Evolutionary conservation across 2,329 filamentous ascomycete species (phyloP), one percentile per base, ranked within the genome.

Genomic region (Pyrenochaeta sp.): DNA sequence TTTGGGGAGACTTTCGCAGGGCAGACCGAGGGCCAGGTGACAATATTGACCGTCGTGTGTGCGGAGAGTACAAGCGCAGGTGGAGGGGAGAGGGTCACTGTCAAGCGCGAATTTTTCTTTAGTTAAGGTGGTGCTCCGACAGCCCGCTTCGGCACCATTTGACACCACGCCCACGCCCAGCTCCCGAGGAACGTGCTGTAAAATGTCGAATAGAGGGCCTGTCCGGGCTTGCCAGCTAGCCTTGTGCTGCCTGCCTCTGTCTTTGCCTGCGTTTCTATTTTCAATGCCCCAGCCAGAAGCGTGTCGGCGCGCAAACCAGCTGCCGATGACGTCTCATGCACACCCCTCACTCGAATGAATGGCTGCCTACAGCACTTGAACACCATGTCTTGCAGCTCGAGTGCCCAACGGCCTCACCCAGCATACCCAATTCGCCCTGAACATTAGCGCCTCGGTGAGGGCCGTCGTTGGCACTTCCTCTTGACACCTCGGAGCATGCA

Each of bases 31-130:
- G 56, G 61, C 64, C 64, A 59, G 54, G 44, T 47, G 65, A 60
- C 61, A 72, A 68, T 64, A 70, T 72, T 72, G 66, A 56, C 55
- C 51, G 63, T 71, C 68, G 67, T 71, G 69, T 72, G 69, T 71
- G 64, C 58, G 65, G 61, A 60, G 43, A 56, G 58, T 53, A 60
- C 58, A 64, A 64, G 67, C 58, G 63, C 54, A 63, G 63, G 61
- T 61, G 58, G 60, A 61, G 61, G 58, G 57, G 59, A 60, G 56
- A 53, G 58, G 49, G 59, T 63, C 53, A 59, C 51, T 60, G 17
- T 60, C 50, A 58, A 60, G 57, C 54, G 56, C 58, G 51, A 60
- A 62, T 56, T 60, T 64, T 64, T 60, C 45, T 49, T 51, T 50
- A 47, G 37, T 56, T 45, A 51, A 49, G 51, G 48, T 57, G 60